phyloP scores from a whole-genome alignment of 192 early-diverging fungal species.

The Umbelopsis ramanniana region DNA sequence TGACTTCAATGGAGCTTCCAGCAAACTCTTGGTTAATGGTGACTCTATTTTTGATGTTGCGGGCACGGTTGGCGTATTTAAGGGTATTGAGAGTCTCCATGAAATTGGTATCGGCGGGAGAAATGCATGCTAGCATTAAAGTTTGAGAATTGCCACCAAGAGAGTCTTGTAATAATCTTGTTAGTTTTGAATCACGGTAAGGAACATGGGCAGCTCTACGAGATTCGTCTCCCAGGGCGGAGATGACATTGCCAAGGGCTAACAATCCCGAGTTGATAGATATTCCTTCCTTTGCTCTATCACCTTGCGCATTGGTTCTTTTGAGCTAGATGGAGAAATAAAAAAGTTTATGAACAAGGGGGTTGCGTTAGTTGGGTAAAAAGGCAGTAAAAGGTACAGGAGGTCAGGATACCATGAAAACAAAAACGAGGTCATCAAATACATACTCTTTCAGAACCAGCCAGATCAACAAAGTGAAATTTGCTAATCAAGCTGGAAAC shows the following conservation, averaged over 20 bases:
- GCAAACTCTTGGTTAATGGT: constrained; percentile 59
- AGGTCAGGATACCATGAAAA: too few relatives aligned
- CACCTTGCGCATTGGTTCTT: constrained; percentile 89
- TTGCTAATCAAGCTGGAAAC: constrained; percentile 53
- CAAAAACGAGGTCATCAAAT: background rate
- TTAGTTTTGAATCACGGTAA: constrained; percentile 97
- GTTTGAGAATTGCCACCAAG: constrained; percentile 94
- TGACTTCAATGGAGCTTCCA: constrained; percentile 54
- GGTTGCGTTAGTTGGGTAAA: background rate
- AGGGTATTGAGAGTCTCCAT: constrained; percentile 95
- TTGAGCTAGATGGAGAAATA: constrained; percentile 62
- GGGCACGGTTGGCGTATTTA: constrained; percentile 93
- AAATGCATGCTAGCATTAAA: constrained; percentile 93
- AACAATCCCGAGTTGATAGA: constrained; percentile 94
- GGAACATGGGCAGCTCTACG: constrained; percentile 77
- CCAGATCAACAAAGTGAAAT: constrained; percentile 99
- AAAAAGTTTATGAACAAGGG: background rate
- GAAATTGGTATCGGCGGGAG: constrained; percentile 80
- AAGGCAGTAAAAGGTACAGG: too few relatives aligned
- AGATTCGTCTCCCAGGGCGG: constrained; percentile 84
- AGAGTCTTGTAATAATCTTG: constrained; percentile 93
- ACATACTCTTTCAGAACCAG: constrained; percentile 87
- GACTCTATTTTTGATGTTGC: constrained; percentile 78
- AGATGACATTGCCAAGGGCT: constrained; percentile 97
- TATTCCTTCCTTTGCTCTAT: constrained; percentile 95